phyloP scores from a whole-genome alignment of 148 eudicot genomes.

The Vaccinium macrocarpon region DNA sequence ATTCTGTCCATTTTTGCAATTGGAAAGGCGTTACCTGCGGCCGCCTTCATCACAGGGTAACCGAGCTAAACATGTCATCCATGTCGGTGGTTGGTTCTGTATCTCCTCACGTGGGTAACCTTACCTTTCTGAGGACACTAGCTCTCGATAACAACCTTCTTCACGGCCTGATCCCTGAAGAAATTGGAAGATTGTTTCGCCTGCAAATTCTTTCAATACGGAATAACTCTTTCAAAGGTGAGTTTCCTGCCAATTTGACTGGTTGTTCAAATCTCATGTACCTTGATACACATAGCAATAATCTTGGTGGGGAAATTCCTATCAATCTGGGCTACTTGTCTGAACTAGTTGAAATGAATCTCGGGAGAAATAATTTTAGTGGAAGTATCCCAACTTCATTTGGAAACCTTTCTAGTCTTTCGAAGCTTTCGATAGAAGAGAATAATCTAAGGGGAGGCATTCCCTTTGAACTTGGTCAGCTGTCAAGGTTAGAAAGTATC shows the following conservation, averaged over 20 bases:
- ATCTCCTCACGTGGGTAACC: constrained; percentile 25
- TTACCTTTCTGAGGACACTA: constrained; percentile 11
- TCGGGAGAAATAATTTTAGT: background rate
- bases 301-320: constrained; percentile 18
- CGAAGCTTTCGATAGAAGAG: background rate
- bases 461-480: constrained; percentile 4
- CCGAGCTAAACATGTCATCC: background rate
- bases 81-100: background rate
- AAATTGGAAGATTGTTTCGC: constrained; percentile 10
- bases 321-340: background rate
- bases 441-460: constrained; percentile 11
- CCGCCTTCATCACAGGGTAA: constrained; percentile 8
- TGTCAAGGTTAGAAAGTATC: background rate
- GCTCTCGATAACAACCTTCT: background rate
- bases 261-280: background rate
- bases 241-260: constrained; percentile 6
- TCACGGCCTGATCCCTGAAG: constrained; percentile 13
- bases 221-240: constrained; percentile 12
- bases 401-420: background rate
- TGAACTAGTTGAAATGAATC: background rate
- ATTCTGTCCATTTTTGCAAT: constrained; percentile 13
- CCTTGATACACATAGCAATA: background rate
- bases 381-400: background rate
- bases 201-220: background rate
- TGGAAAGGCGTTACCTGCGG: constrained; percentile 24